Conservation (phyloP, 345 rosid genomes). For the Populus deltoides region DNA sequence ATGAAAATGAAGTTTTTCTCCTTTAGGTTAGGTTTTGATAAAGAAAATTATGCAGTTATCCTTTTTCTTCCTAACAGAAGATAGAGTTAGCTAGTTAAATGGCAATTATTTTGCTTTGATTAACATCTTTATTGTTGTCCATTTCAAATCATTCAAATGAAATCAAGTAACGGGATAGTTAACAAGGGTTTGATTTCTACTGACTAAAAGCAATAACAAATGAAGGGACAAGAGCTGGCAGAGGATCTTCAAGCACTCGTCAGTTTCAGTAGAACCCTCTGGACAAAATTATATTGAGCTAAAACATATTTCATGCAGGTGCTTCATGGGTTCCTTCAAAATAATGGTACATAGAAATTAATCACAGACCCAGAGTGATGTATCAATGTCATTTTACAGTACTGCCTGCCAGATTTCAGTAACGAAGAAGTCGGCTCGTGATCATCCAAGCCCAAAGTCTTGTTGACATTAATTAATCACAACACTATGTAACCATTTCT, state of each 20-base stretch:
- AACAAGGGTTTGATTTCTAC: background rate
- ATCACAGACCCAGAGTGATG: no score
- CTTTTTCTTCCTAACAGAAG: background rate
- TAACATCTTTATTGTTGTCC: background rate
- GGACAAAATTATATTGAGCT: background rate
- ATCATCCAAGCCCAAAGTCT: background rate
- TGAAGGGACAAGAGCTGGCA: background rate
- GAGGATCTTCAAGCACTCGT: background rate
- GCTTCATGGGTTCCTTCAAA: background rate
- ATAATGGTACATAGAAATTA: no score
- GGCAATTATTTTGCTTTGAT: background rate
- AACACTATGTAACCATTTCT: background rate
- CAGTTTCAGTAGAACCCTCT: background rate
- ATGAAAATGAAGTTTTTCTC: conserved; percentile 11
- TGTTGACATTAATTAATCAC: background rate
- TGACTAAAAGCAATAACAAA: no score
- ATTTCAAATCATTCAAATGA: no score
- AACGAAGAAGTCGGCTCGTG: no score
- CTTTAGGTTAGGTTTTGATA: background rate
- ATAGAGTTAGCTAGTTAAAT: background rate
- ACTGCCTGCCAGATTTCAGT: no score
- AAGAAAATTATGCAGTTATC: background rate
- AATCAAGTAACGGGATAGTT: no score
- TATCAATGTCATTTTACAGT: no score
- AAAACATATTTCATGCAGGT: background rate